Percentiles rank a stretch among this genome's conserved stretches.
Evolutionary conservation across 495 filamentous ascomycete genomes (phyloP).

Genomic region (Penicillium simplicissimum): DNA sequence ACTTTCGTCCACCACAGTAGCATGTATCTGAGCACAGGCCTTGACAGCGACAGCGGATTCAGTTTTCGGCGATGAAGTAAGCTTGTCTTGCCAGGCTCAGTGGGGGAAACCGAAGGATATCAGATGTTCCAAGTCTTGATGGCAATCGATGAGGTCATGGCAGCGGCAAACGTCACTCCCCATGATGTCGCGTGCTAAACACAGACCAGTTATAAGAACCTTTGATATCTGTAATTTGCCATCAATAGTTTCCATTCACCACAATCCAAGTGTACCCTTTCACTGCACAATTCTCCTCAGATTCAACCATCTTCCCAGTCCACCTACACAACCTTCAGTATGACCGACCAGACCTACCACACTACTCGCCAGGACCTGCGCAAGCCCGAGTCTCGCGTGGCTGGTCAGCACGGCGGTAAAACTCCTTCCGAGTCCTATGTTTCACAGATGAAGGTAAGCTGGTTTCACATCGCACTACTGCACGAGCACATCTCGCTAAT

Average conservation of each 20-base stretch:
- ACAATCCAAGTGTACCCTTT: neutral
- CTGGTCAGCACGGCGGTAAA: slow-evolving; percentile 42
- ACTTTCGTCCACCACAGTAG: neutral
- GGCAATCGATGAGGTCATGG: slow-evolving; percentile 20
- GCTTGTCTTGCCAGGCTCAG: slow-evolving; percentile 1
- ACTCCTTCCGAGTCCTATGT: slow-evolving; percentile 49
- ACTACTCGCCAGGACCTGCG: slow-evolving; percentile 52
- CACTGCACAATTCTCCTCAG: neutral
- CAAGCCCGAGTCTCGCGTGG: slow-evolving; percentile 50
- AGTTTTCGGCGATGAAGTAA: slow-evolving; percentile 4
- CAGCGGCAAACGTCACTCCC: slow-evolving; percentile 17
- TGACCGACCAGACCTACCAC: slow-evolving; percentile 55
- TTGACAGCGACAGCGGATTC: neutral
- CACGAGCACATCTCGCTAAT: neutral
- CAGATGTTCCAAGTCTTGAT: slow-evolving; percentile 3
- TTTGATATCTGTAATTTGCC: neutral
- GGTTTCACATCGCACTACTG: neutral
- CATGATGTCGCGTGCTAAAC: slow-evolving; percentile 1
- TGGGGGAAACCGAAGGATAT: slow-evolving; percentile 10
- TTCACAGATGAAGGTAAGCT: slow-evolving; percentile 47
- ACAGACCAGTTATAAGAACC: neutral
- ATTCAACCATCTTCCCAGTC: neutral
- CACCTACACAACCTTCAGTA: slow-evolving; percentile 27
- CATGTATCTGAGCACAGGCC: neutral
- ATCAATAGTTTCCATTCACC: neutral